These are phyloP conservation scores for Tetraselmis chui DNA, from an alignment of 139 green algal species.

Conservation along the genomic window DNA sequence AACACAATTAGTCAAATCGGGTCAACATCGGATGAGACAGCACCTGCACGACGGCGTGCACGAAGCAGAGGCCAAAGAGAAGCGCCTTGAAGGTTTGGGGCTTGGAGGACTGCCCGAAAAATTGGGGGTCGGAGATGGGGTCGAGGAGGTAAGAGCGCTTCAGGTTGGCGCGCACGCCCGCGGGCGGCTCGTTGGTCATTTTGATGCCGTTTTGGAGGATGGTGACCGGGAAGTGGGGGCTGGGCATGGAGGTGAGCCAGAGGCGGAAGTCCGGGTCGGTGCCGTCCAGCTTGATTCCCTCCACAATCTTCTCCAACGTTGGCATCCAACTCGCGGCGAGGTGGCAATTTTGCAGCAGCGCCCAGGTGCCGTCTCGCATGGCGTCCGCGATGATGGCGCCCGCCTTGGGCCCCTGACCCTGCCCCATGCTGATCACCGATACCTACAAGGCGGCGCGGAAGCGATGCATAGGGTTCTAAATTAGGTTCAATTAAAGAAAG, in stretches of 20 bases:
- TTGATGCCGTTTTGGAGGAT: conserved; percentile 63
- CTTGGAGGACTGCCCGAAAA: conserved; percentile 22
- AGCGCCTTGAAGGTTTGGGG: conserved; percentile 51
- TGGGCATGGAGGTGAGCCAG: conserved; percentile 50
- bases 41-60: conserved; percentile 58
- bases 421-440: conserved; percentile 28
- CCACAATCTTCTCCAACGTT: conserved; percentile 55
- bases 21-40: too few relatives aligned
- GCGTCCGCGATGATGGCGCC: conserved; percentile 36
- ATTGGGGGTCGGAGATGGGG: conserved; percentile 24
- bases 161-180: conserved; percentile 43
- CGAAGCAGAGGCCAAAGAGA: conserved; percentile 56
- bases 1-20: too few relatives aligned
- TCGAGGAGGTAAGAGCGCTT: conserved; percentile 30
- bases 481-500: too few relatives aligned
- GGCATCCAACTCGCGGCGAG: conserved; percentile 64
- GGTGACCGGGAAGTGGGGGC: conserved; percentile 49
- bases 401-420: conserved; percentile 27
- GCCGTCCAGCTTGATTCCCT: conserved; percentile 26
- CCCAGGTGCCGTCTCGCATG: conserved; percentile 60
- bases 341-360: conserved; percentile 77
- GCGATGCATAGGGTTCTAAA: too few relatives aligned
- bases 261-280: conserved; percentile 51
- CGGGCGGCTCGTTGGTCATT: conserved; percentile 56
- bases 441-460: too few relatives aligned